phyloP scores from a whole-genome alignment of 2,329 filamentous ascomycete species.

The Teratosphaeria gauchensis region DNA sequence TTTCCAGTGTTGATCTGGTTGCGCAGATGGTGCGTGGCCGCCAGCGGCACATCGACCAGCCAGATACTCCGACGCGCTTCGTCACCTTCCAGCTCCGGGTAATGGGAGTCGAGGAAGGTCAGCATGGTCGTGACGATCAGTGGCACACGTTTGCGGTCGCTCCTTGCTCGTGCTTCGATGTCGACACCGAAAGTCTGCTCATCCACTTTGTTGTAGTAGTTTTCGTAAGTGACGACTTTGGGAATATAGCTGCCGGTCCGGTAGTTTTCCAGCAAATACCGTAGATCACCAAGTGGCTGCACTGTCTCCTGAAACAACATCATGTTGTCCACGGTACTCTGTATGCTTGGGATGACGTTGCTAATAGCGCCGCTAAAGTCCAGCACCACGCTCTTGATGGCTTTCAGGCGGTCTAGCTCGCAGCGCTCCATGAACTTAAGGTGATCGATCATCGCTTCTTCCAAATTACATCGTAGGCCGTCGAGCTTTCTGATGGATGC shows the following conservation, averaged over 20 bases:
- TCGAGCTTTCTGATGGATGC: slow-evolving; percentile 75
- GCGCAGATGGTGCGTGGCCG: slow-evolving; percentile 75
- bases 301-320: slow-evolving; percentile 98
- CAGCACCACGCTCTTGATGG: slow-evolving; percentile 94
- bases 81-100: slow-evolving; percentile 93
- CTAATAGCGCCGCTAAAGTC: slow-evolving; percentile 96
- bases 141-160: slow-evolving; percentile 91
- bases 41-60: slow-evolving; percentile 82
- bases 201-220: slow-evolving; percentile 97
- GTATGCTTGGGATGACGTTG: slow-evolving; percentile 93
- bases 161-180: slow-evolving; percentile 85
- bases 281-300: slow-evolving; percentile 80
- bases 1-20: slow-evolving; percentile 80
- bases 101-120: slow-evolving; percentile 92
- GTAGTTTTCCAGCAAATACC: slow-evolving; percentile 94
- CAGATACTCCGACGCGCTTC: slow-evolving; percentile 87
- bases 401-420: slow-evolving; percentile 89
- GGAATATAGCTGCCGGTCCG: slow-evolving; percentile 88
- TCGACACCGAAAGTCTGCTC: slow-evolving; percentile 98
- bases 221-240: slow-evolving; percentile 88
- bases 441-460: slow-evolving; percentile 87
- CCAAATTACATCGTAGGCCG: slow-evolving; percentile 82
- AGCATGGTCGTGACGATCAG: slow-evolving; percentile 85
- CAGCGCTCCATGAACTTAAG: slow-evolving; percentile 95
- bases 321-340: slow-evolving; percentile 96